Percentiles rank a stretch among this genome's conserved stretches.
Evolutionary conservation across 129 eudicot genomes (phyloP).

Genomic region (Glebionis coronaria): DNA sequence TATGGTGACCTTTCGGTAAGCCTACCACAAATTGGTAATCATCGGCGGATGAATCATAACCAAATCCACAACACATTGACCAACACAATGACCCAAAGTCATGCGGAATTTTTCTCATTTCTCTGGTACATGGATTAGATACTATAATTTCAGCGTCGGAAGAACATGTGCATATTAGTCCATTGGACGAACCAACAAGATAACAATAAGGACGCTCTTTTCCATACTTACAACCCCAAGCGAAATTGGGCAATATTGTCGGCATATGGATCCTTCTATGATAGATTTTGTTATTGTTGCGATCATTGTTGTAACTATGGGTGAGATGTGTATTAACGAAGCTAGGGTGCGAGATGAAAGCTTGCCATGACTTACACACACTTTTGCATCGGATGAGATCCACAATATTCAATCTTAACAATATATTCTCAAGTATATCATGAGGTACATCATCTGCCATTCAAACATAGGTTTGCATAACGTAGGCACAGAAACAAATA

Average conservation of each 20-base stretch:
- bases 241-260: too few relatives aligned
- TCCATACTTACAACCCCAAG: too few relatives aligned
- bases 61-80: conserved; percentile 6
- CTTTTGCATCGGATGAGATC: conserved; percentile 9
- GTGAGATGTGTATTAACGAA: background rate
- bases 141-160: too few relatives aligned
- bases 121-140: too few relatives aligned
- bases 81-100: too few relatives aligned
- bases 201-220: too few relatives aligned
- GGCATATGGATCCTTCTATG: background rate
- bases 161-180: too few relatives aligned
- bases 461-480: too few relatives aligned
- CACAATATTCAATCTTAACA: background rate
- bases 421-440: background rate
- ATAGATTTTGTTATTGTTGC: background rate
- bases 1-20: background rate
- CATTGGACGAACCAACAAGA: too few relatives aligned
- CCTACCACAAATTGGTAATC: conserved; percentile 2
- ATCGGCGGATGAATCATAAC: conserved; percentile 1
- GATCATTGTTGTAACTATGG: background rate
- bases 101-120: too few relatives aligned
- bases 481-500: too few relatives aligned
- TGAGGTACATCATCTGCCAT: too few relatives aligned
- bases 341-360: background rate
- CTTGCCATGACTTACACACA: conserved; percentile 1